Conservation (phyloP, 148 eudicot species). For the Pouteria glomerata region DNA sequence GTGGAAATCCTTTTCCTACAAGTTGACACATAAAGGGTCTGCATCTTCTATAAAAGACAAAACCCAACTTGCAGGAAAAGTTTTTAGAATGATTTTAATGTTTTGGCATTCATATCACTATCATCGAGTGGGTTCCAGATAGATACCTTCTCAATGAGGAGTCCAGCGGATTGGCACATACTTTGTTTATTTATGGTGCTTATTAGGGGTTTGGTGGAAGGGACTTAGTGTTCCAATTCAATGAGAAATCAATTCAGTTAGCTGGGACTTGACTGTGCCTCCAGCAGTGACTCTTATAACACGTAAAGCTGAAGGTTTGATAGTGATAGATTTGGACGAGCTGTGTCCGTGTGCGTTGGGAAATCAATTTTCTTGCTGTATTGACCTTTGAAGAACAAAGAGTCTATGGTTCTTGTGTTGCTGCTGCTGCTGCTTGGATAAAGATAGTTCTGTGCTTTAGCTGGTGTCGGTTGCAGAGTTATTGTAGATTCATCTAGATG, state of each 20-base stretch:
- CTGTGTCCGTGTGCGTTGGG: not conserved
- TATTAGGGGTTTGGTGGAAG: constrained; percentile 3
- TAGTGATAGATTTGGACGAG: not conserved
- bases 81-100: not conserved
- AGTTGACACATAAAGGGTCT: no score
- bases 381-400: not conserved
- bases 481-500: no score
- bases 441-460: not conserved
- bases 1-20: not conserved
- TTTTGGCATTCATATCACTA: not conserved
- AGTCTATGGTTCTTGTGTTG: not conserved
- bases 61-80: not conserved
- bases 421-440: not conserved
- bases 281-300: not conserved
- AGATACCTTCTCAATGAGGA: not conserved
- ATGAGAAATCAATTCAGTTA: not conserved
- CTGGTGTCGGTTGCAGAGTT: no score
- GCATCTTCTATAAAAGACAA: constrained; percentile 2
- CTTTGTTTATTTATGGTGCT: not conserved
- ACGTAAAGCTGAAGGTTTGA: not conserved
- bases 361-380: not conserved
- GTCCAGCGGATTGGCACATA: not conserved
- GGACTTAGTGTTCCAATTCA: not conserved
- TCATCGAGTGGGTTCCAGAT: not conserved
- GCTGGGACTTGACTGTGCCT: not conserved